These are phyloP conservation scores for Puccinia hordei DNA, from an alignment of 1,284 basidiomycete species.

Conservation along the genomic window DNA sequence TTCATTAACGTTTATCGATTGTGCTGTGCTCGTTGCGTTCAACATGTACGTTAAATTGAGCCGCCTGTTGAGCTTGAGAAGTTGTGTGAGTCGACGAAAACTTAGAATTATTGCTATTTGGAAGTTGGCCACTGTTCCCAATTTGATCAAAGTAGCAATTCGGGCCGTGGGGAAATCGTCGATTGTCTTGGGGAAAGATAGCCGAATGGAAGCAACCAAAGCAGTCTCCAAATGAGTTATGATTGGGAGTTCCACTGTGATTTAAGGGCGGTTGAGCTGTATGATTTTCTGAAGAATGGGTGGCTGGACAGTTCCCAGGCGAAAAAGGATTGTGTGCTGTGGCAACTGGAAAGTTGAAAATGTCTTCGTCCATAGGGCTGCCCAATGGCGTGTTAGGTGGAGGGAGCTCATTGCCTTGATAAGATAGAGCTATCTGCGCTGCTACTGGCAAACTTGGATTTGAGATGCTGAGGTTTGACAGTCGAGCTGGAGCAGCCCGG, in stretches of 20 bases:
- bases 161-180: not conserved
- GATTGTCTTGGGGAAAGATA: not conserved
- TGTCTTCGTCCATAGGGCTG: constrained; percentile 13
- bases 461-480: not conserved
- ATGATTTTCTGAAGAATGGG: not conserved
- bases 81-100: not conserved
- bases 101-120: not conserved
- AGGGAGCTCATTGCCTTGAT: not conserved
- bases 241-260: not conserved
- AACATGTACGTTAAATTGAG: not conserved
- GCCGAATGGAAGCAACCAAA: not conserved
- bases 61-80: not conserved
- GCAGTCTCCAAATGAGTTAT: not conserved
- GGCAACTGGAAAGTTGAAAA: constrained; percentile 6
- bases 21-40: not conserved
- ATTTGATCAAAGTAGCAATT: constrained; percentile 5
- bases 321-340: not conserved
- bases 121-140: not conserved
- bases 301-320: not conserved
- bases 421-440: not conserved
- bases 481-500: not conserved
- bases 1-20: not conserved
- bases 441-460: not conserved
- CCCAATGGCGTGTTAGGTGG: constrained; percentile 40
- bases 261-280: not conserved